Conservation (phyloP, 2,329 filamentous ascomycete species). For the Cytospora chrysosperma region DNA sequence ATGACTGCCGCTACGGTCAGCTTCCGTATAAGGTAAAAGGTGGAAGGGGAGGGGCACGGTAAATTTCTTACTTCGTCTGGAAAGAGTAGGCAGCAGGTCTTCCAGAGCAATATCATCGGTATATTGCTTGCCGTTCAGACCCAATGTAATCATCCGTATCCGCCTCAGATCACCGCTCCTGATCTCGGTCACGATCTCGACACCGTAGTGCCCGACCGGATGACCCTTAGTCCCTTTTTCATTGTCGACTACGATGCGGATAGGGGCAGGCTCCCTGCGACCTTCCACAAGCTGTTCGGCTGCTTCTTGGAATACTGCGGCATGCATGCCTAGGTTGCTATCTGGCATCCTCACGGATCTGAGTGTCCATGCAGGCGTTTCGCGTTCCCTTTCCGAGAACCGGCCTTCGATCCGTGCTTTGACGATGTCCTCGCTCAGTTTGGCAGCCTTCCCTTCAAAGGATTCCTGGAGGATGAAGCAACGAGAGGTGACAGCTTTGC, state of each 20-base stretch:
- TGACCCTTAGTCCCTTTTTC: constrained; percentile 65
- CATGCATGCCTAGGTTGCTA: constrained; percentile 57
- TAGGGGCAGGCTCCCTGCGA: constrained; percentile 64
- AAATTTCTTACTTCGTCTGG: constrained; percentile 70
- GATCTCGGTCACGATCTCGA: constrained; percentile 70
- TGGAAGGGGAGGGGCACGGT: background rate
- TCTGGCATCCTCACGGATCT: constrained; percentile 66
- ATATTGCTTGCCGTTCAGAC: constrained; percentile 68
- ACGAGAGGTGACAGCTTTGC: constrained; percentile 56
- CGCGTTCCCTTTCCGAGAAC: constrained; percentile 80
- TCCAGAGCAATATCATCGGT: constrained; percentile 71
- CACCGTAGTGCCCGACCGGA: constrained; percentile 64
- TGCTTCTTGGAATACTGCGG: constrained; percentile 71
- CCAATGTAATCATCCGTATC: constrained; percentile 53
- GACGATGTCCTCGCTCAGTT: constrained; percentile 79
- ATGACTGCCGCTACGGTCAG: constrained; percentile 56
- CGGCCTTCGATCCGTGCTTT: constrained; percentile 84
- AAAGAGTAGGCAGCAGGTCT: constrained; percentile 72
- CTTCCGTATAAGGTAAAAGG: background rate
- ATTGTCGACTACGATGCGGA: constrained; percentile 73
- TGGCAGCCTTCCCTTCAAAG: constrained; percentile 75
- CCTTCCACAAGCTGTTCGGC: constrained; percentile 61
- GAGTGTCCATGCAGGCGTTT: constrained; percentile 77
- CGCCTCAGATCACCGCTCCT: constrained; percentile 51
- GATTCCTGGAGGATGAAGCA: constrained; percentile 71